A percentile compares a stretch with the other conserved stretches of the same genome.
These are phyloP conservation scores for Physcomitrium patens DNA, from an alignment of 225 moss, liverwort and hornwort species.

Conservation along the genomic window DNA sequence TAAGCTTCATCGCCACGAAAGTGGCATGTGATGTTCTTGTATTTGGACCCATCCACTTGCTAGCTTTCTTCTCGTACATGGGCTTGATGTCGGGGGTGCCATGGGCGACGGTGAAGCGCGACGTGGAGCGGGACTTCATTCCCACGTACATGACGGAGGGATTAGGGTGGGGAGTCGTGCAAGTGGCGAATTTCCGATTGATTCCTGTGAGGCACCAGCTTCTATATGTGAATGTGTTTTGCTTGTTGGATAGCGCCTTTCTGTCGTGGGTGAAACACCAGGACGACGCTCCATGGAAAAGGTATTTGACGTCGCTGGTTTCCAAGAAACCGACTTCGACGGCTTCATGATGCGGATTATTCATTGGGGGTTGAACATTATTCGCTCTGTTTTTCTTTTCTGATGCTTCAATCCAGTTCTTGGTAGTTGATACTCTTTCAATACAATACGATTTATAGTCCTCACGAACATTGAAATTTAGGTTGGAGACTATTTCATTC, in stretches of 20 bases:
- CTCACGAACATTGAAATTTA: not conserved
- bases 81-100: constrained; percentile 77
- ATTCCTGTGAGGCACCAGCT: constrained; percentile 88
- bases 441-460: not conserved
- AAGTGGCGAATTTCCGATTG: constrained; percentile 84
- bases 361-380: too few relatives aligned
- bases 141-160: constrained; percentile 96
- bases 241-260: constrained; percentile 89
- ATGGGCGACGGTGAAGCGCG: constrained; percentile 66
- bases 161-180: constrained; percentile 76
- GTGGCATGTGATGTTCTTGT: constrained; percentile 61
- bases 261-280: constrained; percentile 98
- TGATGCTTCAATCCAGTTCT: constrained; percentile 4
- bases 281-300: constrained; percentile 97
- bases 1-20: constrained; percentile 69
- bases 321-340: constrained; percentile 38
- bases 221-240: constrained; percentile 78
- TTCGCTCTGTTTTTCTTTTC: not conserved
- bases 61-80: constrained; percentile 94
- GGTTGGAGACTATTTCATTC: not conserved
- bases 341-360: constrained; percentile 15
- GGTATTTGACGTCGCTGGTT: constrained; percentile 73
- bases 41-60: constrained; percentile 84
- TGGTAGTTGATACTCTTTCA: constrained; percentile 9
- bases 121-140: constrained; percentile 80